Evolutionary conservation across 495 filamentous ascomycete species (phyloP), one percentile per base, ranked within the genome.

Genomic region (Aspergillus olivimuriae): DNA sequence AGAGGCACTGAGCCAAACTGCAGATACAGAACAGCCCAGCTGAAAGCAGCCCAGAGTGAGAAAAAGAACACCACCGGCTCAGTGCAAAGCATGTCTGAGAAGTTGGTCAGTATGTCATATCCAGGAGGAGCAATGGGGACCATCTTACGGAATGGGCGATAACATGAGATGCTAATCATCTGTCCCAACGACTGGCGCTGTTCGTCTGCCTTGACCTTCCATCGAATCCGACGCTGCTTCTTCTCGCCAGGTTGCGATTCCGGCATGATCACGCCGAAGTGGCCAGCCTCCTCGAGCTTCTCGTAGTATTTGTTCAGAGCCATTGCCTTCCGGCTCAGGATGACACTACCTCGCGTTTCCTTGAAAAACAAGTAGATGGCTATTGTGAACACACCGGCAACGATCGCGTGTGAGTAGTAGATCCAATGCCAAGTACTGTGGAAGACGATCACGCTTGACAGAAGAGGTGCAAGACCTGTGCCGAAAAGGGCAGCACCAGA

Each of bases 1-100:
- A 91, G 70, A 0, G 89, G 87, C 19, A 97, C 76, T 4, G 80
- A 82, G 22, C 77, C 74, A 51, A 92, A 89, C 22, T 83, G 84
- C 19, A 97, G 70, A 62, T 95, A 96, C 0, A 97, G 74, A 0
- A 94, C 77, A 2, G 83, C 89, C 91, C 90, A 97, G 38, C 79
- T 82, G 62, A 96, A 95, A 5, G 87, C 72, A 4, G 86, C 80
- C 91, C 91, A 96, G 11, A 94, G 68, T 17, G 85, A 90, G 63
- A 95, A 97, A 69, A 84, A 94, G 68, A 95, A 95, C 15, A 96
- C 89, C 10, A 95, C 87, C 0, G 90, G 87, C 52, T 96, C 91
- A 9, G 89, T 95, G 53, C 87, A 66, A 17, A 97, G 82, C 22
- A 97, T 73, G 45, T 87, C 69, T 74, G 26, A 2, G 1, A 17